Evolutionary conservation across 495 filamentous ascomycete genomes (phyloP), one percentile per base, ranked within the genome.

Genomic region (Penicillium ochrochloron): DNA sequence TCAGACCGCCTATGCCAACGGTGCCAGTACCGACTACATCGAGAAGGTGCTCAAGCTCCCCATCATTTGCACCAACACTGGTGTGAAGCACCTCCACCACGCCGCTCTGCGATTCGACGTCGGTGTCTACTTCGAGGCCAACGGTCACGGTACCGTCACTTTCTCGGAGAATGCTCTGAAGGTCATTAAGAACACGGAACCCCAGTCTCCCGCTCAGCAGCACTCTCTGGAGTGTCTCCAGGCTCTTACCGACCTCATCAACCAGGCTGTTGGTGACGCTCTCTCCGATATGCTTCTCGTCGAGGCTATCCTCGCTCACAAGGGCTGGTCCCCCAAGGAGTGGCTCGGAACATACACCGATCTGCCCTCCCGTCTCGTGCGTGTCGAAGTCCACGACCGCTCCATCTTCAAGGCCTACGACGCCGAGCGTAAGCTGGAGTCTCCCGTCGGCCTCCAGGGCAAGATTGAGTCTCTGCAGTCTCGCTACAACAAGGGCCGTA

Each of bases 41-140:
- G 86, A 89, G 61, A 89, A 95, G 71, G 89, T 90, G 61, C 86
- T 99, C 29, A 92, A 92, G 69, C 88, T 99, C 27, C 92, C 92
- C 21, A 92, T 95, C 23, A 87, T 94, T 59, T 97, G 92, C 84
- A 98, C 95, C 14, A 87, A 92, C 48, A 99, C 95, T 2, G 95
- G 95, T 70, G 96, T 99, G 50, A 99, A 99, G 82, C 89, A 96
- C 74, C 89, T 99, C 44, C 95, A 99, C 78, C 96, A 98, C 72
- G 95, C 92, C 17, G 95, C 95, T 33, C 85, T 90, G 59, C 89
- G 89, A 25, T 96, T 92, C 68, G 96, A 98, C 71, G 88, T 97
- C 56, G 95, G 95, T 46, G 92, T 98, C 58, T 99, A 99, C 78
- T 99, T 99, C 70, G 95, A 99, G 78, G 95, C 95, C 55, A 99